These are phyloP conservation scores for Chaetomidium leptoderma DNA, from an alignment of 495 filamentous ascomycete genomes.

Conservation along the genomic window DNA sequence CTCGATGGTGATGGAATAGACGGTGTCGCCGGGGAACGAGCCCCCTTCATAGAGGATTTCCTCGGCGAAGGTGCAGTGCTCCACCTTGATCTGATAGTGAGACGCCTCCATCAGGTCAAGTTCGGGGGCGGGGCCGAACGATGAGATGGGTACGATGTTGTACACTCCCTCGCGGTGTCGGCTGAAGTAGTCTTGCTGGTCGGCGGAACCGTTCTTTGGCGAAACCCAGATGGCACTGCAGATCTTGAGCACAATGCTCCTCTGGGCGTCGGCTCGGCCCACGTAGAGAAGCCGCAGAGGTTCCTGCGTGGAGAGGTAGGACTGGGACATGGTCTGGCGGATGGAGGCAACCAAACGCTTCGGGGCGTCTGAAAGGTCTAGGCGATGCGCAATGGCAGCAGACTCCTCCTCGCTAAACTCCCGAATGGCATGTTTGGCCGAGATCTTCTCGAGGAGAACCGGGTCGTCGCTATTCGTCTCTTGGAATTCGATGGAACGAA, in stretches of 20 bases:
- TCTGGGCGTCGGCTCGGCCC: conserved; percentile 57
- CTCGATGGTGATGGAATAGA: conserved; percentile 54
- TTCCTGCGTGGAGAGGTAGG: conserved; percentile 57
- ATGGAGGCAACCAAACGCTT: conserved; percentile 53
- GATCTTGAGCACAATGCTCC: conserved; percentile 71
- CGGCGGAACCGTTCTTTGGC: conserved; percentile 20
- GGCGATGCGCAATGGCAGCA: conserved; percentile 41
- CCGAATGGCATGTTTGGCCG: conserved; percentile 60
- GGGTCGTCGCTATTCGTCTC: conserved; percentile 49
- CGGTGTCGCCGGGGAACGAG: conserved; percentile 4
- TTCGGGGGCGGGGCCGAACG: conserved; percentile 65
- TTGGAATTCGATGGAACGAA: conserved; percentile 54
- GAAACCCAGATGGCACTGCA: conserved; percentile 57
- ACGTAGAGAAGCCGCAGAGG: conserved; percentile 68
- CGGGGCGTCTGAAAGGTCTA: conserved; percentile 33
- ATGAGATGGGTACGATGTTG: conserved; percentile 70
- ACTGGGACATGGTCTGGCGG: conserved; percentile 67
- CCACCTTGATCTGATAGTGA: conserved; percentile 65
- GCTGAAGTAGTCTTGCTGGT: conserved; percentile 21
- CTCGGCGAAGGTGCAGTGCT: conserved; percentile 60
- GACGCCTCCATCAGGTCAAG: conserved; percentile 68
- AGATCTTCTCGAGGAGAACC: conserved; percentile 50
- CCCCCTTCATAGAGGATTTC: conserved; percentile 37
- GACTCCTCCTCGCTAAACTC: conserved; percentile 53
- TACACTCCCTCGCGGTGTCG: conserved; percentile 42